Percentiles rank a stretch among this genome's conserved stretches.
Conservation (phyloP, 306 rosid genomes). For the Dryas alaskensis region DNA sequence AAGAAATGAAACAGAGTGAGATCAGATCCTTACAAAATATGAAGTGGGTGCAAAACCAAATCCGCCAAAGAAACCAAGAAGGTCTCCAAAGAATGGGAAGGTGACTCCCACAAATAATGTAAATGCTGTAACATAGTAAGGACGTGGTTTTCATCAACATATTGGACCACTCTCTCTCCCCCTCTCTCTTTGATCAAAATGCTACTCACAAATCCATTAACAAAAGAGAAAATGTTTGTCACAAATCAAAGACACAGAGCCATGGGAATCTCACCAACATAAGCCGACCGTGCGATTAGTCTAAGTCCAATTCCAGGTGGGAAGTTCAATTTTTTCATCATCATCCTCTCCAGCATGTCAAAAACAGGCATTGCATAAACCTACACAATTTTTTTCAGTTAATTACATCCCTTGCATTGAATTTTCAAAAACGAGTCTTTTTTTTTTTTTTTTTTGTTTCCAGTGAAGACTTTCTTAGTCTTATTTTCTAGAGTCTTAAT, state of each 20-base stretch:
- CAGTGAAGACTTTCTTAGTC: too few species aligned
- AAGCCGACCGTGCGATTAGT: slow-evolving; percentile 70
- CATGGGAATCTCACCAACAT: slow-evolving; percentile 51
- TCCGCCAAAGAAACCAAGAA: slow-evolving; percentile 94
- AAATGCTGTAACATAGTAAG: slow-evolving; percentile 50
- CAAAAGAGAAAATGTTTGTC: not conserved
- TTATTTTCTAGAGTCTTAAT: too few species aligned
- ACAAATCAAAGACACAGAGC: not conserved
- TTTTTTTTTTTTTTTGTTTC: too few species aligned
- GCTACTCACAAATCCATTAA: not conserved
- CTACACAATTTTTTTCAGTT: slow-evolving; percentile 28
- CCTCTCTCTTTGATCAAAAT: too few species aligned
- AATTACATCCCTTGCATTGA: too few species aligned
- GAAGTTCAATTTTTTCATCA: slow-evolving; percentile 51
- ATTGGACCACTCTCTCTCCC: too few species aligned
- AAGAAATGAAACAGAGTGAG: not conserved
- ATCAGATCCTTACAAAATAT: slow-evolving; percentile 50
- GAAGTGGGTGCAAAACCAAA: slow-evolving; percentile 94
- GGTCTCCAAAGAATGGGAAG: slow-evolving; percentile 95
- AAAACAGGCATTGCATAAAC: slow-evolving; percentile 94
- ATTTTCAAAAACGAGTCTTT: too few species aligned
- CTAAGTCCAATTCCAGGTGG: slow-evolving; percentile 67
- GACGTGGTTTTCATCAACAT: not conserved
- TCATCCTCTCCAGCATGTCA: slow-evolving; percentile 66
- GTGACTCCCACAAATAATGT: slow-evolving; percentile 71